Conservation (phyloP, 1,284 basidiomycete genomes). For the Melampsora americana region DNA sequence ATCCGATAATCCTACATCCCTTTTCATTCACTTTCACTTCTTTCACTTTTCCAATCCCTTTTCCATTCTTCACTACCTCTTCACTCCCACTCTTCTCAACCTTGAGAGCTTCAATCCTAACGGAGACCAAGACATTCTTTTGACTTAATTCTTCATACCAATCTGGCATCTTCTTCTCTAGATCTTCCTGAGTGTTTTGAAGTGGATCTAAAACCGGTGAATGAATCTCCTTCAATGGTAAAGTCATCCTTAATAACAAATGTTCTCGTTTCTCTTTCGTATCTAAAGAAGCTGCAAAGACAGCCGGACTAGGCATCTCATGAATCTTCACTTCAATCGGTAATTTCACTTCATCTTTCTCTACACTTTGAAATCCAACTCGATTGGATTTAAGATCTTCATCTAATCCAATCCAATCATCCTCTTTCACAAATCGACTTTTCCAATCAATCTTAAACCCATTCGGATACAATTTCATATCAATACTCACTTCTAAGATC, state of each 20-base stretch:
- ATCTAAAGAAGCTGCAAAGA: conserved; percentile 64
- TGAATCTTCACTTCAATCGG: conserved; percentile 54
- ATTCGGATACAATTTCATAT: conserved; percentile 68
- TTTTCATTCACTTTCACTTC: conserved; percentile 32
- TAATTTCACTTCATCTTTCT: conserved; percentile 48
- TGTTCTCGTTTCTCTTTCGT: conserved; percentile 56
- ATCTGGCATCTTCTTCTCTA: conserved; percentile 61
- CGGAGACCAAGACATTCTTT: conserved; percentile 2
- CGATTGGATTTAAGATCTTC: too few relatives aligned
- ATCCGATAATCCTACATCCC: conserved; percentile 35
- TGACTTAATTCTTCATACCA: conserved; percentile 58
- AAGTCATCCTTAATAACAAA: conserved; percentile 68
- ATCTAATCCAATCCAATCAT: conserved; percentile 25
- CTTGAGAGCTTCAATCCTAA: too few relatives aligned
- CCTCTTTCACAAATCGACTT: conserved; percentile 22
- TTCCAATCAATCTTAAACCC: conserved; percentile 63
- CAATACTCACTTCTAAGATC: conserved; percentile 69
- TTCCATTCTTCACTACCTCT: conserved; percentile 9
- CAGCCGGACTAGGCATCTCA: conserved; percentile 71
- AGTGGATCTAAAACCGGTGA: too few relatives aligned
- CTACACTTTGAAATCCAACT: conserved; percentile 12
- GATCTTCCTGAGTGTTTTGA: too few relatives aligned
- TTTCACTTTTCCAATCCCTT: not conserved
- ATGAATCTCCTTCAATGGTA: conserved; percentile 78
- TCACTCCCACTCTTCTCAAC: not conserved